These are phyloP conservation scores for Aspergillus fijiensis DNA, from an alignment of 2,329 filamentous ascomycete genomes.

Conservation along the genomic window DNA sequence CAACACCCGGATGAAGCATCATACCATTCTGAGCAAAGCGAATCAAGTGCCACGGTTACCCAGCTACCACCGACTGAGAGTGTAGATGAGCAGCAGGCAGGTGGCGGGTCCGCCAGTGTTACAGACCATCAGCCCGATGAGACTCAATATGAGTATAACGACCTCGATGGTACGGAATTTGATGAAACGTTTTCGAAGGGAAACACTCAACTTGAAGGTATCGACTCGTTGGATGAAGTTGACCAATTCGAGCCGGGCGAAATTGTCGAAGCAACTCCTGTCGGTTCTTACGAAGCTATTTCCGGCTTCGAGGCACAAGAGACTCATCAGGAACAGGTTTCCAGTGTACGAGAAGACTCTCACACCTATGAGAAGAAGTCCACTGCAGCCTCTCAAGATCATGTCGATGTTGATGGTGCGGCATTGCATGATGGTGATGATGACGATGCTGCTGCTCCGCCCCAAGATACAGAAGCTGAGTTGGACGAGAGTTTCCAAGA, in stretches of 20 bases:
- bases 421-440: slow-evolving; percentile 12
- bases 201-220: slow-evolving; percentile 12
- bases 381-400: slow-evolving; percentile 14
- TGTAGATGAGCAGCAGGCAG: slow-evolving; percentile 18
- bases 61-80: slow-evolving; percentile 18
- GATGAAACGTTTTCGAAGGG: slow-evolving; percentile 21
- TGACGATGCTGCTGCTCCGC: slow-evolving; percentile 10
- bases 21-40: slow-evolving; percentile 31
- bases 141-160: slow-evolving; percentile 37
- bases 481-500: slow-evolving; percentile 16
- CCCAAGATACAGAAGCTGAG: slow-evolving; percentile 21
- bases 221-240: slow-evolving; percentile 14
- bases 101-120: slow-evolving; percentile 13
- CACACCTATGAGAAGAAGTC: slow-evolving; percentile 15
- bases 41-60: slow-evolving; percentile 30
- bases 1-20: slow-evolving; percentile 18
- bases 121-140: slow-evolving; percentile 12
- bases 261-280: slow-evolving; percentile 10
- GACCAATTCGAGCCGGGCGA: slow-evolving; percentile 10
- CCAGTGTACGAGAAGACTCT: slow-evolving; percentile 11
- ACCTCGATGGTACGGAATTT: slow-evolving; percentile 17
- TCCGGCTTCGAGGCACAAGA: slow-evolving; percentile 16
- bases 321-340: slow-evolving; percentile 4
- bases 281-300: slow-evolving; percentile 3
- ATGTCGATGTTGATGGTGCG: slow-evolving; percentile 15